Base-by-base conservation (phyloP, 176 grass and related monocot genomes). In the Luzula sylvatica region DNA sequence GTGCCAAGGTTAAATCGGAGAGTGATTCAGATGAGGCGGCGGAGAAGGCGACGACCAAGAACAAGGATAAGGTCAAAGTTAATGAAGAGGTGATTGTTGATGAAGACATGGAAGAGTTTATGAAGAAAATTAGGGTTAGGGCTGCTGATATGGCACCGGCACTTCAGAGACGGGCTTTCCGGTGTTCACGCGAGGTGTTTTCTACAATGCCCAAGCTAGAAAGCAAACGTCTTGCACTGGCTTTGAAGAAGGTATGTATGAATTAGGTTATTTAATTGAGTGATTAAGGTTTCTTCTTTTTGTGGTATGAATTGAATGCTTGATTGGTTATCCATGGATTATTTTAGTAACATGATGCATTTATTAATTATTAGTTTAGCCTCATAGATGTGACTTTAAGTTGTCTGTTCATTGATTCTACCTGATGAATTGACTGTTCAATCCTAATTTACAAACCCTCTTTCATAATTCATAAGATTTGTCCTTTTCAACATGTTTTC, bases 151-250 rank as follows among this genome's bases (percentile, higher is more conserved):
- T 95, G 89, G 62, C 73, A 46, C 56, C 56, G 13, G 70, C 49
- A 60, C 56, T 95, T 67, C 83, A 95, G 73, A 82, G 79, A 28
- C 76, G 73, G 43, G 89, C 89, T 26, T 95, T 95, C 66, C 62
- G 70, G 35, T 85, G 80, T 65, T 79, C 80, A 14, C 73, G 77
- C 54, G 80, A 85, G 52, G 73, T 71, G 83, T 78, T 95, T 42
- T 60, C 75, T 41, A 69, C 73, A 15, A 88, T 95, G 89, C 83
- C 89, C 53, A 78, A 76, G 70, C 46, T 90, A 26, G 83, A 95
- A 53, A 82, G 77, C 70, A 95, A 88, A 73, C 68, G 80, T 52
- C 83, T 95, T 61, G 76, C 89, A 17, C 75, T 88, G 30, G 89
- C 83, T 32, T 81, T 95, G 20, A 95, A 95, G 67, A 88, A 88